phyloP scores from a whole-genome alignment of 2,329 filamentous ascomycete genomes.

The Claviceps purpurea region DNA sequence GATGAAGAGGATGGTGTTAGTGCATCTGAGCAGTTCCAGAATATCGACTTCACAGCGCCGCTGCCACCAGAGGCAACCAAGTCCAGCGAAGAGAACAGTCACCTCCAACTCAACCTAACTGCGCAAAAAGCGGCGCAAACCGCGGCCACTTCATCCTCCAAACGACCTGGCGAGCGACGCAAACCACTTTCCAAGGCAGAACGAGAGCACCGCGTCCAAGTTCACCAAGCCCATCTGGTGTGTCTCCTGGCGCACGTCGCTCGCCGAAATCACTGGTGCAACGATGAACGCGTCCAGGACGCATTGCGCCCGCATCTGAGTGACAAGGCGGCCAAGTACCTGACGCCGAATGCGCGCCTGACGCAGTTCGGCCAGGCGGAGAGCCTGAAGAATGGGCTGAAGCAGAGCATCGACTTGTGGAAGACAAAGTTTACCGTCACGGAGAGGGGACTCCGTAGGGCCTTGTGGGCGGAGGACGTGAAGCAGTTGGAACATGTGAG shows the following conservation, averaged over 20 bases:
- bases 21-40: slow-evolving; percentile 28
- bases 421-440: slow-evolving; percentile 56
- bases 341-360: slow-evolving; percentile 54
- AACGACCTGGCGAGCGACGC: slow-evolving; percentile 25
- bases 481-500: slow-evolving; percentile 46
- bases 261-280: slow-evolving; percentile 79
- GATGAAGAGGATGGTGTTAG: slow-evolving; percentile 21
- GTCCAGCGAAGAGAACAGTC: slow-evolving; percentile 16
- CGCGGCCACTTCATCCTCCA: slow-evolving; percentile 17
- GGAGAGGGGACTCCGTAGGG: slow-evolving; percentile 52
- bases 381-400: slow-evolving; percentile 67
- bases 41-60: slow-evolving; percentile 29
- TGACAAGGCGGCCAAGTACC: slow-evolving; percentile 48
- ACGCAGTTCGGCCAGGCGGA: slow-evolving; percentile 65
- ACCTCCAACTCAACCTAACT: slow-evolving; percentile 40
- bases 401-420: slow-evolving; percentile 54
- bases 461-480: slow-evolving; percentile 62
- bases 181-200: slow-evolving; percentile 42
- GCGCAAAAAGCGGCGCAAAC: slow-evolving; percentile 31
- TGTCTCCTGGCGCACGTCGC: slow-evolving; percentile 70
- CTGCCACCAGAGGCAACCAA: slow-evolving; percentile 12
- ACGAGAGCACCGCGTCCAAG: slow-evolving; percentile 46
- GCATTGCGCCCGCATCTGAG: slow-evolving; percentile 51
- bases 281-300: slow-evolving; percentile 55
- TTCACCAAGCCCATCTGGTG: slow-evolving; percentile 79